Percentiles rank a stretch among this genome's conserved stretches.
These are phyloP conservation scores for Coemansia sp. DNA, from an alignment of 192 early-diverging fungal species.

Conservation along the genomic window DNA sequence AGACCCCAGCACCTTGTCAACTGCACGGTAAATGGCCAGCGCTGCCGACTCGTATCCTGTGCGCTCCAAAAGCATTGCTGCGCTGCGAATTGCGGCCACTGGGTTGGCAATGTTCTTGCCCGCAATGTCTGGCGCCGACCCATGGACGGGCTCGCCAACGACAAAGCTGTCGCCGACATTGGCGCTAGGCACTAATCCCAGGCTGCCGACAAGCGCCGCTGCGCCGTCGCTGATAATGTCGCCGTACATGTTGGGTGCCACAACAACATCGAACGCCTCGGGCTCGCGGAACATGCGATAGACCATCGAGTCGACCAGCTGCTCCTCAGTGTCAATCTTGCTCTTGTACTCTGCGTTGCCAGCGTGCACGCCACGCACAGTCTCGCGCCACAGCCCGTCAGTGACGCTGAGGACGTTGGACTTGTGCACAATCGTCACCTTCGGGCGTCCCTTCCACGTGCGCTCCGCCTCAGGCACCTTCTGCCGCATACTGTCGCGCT, in stretches of 20 bases:
- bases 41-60: constrained; percentile 75
- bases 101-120: constrained; percentile 97
- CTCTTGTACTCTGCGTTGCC: constrained; percentile 59
- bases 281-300: constrained; percentile 98
- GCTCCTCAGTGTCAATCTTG: constrained; percentile 84
- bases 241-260: constrained; percentile 97
- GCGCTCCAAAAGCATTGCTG: constrained; percentile 87
- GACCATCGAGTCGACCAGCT: constrained; percentile 99
- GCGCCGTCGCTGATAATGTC: constrained; percentile 98
- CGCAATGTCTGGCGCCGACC: constrained; percentile 97
- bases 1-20: constrained; percentile 73
- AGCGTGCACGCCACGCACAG: constrained; percentile 72
- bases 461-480: constrained; percentile 56
- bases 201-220: constrained; percentile 90
- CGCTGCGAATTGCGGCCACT: constrained; percentile 91
- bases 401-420: constrained; percentile 92
- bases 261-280: constrained; percentile 91
- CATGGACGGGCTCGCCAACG: constrained; percentile 94
- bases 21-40: constrained; percentile 75
- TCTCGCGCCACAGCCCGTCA: constrained; percentile 97
- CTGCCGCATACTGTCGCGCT: constrained; percentile 69
- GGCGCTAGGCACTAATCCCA: constrained; percentile 93
- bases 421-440: constrained; percentile 97
- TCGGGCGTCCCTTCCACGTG: constrained; percentile 66
- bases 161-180: constrained; percentile 97